Percentiles rank a stretch among this genome's conserved stretches.
Conservation (phyloP, 371 early-diverging fungal species). For the Scutellospora calospora region DNA sequence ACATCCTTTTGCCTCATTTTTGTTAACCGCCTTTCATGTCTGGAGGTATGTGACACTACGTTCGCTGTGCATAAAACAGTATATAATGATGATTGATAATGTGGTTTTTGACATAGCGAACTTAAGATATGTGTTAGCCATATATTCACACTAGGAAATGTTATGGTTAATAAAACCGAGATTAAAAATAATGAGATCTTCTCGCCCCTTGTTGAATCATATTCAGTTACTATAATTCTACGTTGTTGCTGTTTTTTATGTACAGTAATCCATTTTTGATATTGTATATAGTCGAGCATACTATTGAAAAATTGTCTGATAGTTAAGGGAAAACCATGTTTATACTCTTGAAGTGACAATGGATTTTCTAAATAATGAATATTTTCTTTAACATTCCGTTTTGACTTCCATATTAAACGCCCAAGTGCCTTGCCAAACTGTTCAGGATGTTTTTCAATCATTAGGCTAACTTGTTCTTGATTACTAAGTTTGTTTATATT, state of each 20-base stretch:
- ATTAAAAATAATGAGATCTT: conserved; percentile 7
- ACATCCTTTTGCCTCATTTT: background rate
- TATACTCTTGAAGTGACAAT: conserved; percentile 20
- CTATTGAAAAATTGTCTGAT: conserved; percentile 26
- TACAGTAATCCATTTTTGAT: conserved; percentile 1
- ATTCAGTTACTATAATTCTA: background rate
- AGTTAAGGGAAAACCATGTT: background rate
- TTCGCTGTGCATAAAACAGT: background rate
- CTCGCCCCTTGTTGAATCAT: background rate
- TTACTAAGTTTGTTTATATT: too few relatives aligned
- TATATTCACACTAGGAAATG: conserved; percentile 21
- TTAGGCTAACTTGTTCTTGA: too few relatives aligned
- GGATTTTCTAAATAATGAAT: conserved; percentile 13
- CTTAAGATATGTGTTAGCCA: conserved; percentile 13
- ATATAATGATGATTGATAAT: background rate
- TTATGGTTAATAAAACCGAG: conserved; percentile 3
- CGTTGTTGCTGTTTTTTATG: conserved; percentile 17
- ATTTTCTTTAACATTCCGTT: background rate
- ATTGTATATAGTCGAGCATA: background rate
- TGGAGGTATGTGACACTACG: background rate
- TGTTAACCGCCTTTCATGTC: background rate
- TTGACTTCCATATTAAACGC: conserved; percentile 13
- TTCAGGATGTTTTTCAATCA: too few relatives aligned
- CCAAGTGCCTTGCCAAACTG: background rate
- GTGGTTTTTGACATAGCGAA: conserved; percentile 25